These are phyloP conservation scores for Catenaria anguillulae DNA, from an alignment of 371 early-diverging fungal species.

Conservation along the genomic window DNA sequence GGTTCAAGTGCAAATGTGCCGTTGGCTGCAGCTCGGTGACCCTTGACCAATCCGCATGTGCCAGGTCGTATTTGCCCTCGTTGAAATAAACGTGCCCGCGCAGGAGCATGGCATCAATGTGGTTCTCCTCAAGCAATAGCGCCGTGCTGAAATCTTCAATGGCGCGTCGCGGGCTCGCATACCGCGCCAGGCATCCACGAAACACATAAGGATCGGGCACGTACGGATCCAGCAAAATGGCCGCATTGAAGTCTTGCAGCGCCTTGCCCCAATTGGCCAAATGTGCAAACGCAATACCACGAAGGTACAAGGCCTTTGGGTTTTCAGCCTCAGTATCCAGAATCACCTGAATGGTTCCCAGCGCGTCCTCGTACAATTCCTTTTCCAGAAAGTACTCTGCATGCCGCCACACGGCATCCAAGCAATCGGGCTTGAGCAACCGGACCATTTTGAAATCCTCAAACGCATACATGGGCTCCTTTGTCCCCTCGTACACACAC, in stretches of 20 bases:
- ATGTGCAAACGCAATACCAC: slow-evolving; percentile 24
- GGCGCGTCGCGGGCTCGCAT: slow-evolving; percentile 21
- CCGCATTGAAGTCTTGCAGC: slow-evolving; percentile 22
- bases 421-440: background rate
- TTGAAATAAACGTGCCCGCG: slow-evolving; percentile 28
- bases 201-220: slow-evolving; percentile 22
- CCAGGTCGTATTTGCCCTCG: slow-evolving; percentile 23
- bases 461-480: slow-evolving; percentile 4
- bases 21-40: slow-evolving; percentile 28
- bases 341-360: background rate
- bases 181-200: slow-evolving; percentile 27
- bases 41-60: slow-evolving; percentile 22
- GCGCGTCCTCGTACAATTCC: slow-evolving; percentile 5
- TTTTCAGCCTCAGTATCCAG: slow-evolving; percentile 15
- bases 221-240: slow-evolving; percentile 25
- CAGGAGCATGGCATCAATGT: slow-evolving; percentile 22
- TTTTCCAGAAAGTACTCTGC: slow-evolving; percentile 2
- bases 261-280: slow-evolving; percentile 26
- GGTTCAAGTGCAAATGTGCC: slow-evolving; percentile 21
- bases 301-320: slow-evolving; percentile 17
- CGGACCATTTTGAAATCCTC: slow-evolving; percentile 4
- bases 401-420: background rate
- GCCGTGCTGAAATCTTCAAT: slow-evolving; percentile 30
- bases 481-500: background rate
- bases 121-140: slow-evolving; percentile 25